phyloP scores from a whole-genome alignment of 2,329 filamentous ascomycete genomes.

The Alternaria sp. region DNA sequence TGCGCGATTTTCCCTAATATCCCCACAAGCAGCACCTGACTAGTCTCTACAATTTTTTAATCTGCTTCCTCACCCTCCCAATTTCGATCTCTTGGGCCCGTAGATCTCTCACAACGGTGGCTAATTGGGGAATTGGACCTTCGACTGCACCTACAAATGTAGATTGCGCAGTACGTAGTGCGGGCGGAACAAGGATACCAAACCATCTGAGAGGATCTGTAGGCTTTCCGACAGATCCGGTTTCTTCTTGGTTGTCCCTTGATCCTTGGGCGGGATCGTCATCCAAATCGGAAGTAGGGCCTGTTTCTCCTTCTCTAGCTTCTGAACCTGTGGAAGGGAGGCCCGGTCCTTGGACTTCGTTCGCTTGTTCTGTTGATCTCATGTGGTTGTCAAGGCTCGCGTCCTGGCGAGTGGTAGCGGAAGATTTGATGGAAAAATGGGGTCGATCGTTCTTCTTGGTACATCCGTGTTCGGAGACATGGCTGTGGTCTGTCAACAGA shows the following conservation, averaged over 20 bases:
- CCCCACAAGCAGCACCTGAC: background rate
- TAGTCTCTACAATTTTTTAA: slow-evolving; percentile 44
- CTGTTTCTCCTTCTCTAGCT: background rate
- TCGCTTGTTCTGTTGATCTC: background rate
- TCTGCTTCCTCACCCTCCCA: slow-evolving; percentile 59
- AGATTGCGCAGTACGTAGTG: slow-evolving; percentile 63
- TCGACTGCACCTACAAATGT: slow-evolving; percentile 64
- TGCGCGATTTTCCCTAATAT: background rate
- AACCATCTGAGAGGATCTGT: slow-evolving; percentile 65
- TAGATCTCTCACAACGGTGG: slow-evolving; percentile 66
- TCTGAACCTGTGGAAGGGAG: background rate
- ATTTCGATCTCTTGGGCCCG: slow-evolving; percentile 71
- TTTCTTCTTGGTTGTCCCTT: background rate
- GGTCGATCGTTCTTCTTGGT: slow-evolving; percentile 15
- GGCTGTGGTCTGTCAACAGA: background rate
- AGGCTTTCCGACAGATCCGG: slow-evolving; percentile 4
- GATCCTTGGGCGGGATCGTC: background rate
- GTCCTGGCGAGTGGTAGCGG: background rate
- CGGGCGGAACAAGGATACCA: slow-evolving; percentile 58
- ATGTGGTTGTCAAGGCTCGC: background rate
- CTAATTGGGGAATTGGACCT: slow-evolving; percentile 63
- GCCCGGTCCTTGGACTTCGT: background rate
- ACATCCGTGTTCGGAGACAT: slow-evolving; percentile 1
- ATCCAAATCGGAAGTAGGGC: background rate
- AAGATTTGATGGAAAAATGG: slow-evolving; percentile 3